Base-by-base conservation (phyloP, 176 grass and related monocot species). In the bread wheat (Triticum aestivum) region DNA sequence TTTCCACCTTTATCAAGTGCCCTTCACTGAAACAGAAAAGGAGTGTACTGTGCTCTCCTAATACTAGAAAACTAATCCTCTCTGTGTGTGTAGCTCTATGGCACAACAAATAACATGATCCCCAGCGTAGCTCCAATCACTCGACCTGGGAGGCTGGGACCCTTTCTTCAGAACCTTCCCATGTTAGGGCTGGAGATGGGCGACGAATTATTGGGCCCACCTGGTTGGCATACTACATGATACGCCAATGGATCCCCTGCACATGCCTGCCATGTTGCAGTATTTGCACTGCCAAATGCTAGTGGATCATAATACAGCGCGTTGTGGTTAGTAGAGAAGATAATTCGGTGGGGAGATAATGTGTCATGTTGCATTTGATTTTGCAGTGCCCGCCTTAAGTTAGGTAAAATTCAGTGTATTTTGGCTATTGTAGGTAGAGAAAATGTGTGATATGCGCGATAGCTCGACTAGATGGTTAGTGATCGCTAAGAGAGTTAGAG, bases 161-260 rank as follows among this genome's bases (percentile, higher is more conserved):
- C 76, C 51, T 58, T 84, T 91, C 80, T 82, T 91, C 76, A 89
- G 87, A 95, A 89, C 92, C 89, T 89, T 93, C 87, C 49, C 94
- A 91, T 84, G 94, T 95, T 93, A 84, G 67, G 74, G 45, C 6
- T 76, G 5, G 44, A 51, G 33, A 67, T 6, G 73, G 59, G 77
- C 21, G 12, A 64, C 4, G 21, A 35, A 86, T 83, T 86, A 80
- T 83, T 89, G 66, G 66, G 83, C 74, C 80, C 83, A 92, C 78
- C 44, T 78, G 67, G 79, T 21, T 67, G 84, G 74, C 87, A 71
- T 65, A 76, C 52, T 65, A 80, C 52, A 45, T 63, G 79, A 89
- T 70, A 86, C 49, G n/a, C 76, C 47, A 9, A 49, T 79, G 75
- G 18, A 69, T 88, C 63, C 64, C 80, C 23, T 63, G 6, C 14